Evolutionary conservation across 441 rosid species (phyloP), one percentile per base, ranked within the genome.

Genomic region (Gossypium aridum): DNA sequence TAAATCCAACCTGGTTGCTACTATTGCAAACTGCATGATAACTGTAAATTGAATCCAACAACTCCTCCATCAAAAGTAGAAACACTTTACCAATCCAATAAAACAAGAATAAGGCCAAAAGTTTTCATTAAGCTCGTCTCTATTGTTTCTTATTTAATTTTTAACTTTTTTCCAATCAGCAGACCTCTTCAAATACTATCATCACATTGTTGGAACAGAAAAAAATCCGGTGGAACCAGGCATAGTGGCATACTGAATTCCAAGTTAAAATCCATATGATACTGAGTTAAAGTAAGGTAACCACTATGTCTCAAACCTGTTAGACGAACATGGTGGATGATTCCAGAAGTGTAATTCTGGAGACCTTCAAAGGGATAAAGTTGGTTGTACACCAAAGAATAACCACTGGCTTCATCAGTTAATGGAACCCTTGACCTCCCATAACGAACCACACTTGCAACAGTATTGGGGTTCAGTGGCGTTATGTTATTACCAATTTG

Each of bases 291-390:
- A 65, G 20, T 13, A 47, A 22, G 16, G 25, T 14, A 67, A 47
- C 4, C 34, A 47, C 39, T 34, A 17, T 14, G 4, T 54, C 34
- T 34, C 63, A 34, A 55, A 71, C 90, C 78, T 68, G 49, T 78
- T 14, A 88, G 83, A 77, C 75, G 85, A 77, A 84, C 94, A 64
- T 84, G 94, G 82, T 90, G 91, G 69, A 88, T 90, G 63, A 88
- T 84, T 8, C 94, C 89, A 51, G 91, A 88, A 75, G 87, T 82
- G 76, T 88, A 90, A 73, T 88, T 90, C 60, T 85, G 82, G 3
- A 87, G 87, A 74, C 86, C 91, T 76, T 82, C 75, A 49, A 77
- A 84, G 51, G 90, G 91, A 69, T 90, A 88, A 17, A 85, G 81
- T 51, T 87, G 91, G 67, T 16, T 80, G 79, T 88, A 90, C 75